Conservation (phyloP, 2,329 filamentous ascomycete species). For the Cryoendolithus antarcticus region DNA sequence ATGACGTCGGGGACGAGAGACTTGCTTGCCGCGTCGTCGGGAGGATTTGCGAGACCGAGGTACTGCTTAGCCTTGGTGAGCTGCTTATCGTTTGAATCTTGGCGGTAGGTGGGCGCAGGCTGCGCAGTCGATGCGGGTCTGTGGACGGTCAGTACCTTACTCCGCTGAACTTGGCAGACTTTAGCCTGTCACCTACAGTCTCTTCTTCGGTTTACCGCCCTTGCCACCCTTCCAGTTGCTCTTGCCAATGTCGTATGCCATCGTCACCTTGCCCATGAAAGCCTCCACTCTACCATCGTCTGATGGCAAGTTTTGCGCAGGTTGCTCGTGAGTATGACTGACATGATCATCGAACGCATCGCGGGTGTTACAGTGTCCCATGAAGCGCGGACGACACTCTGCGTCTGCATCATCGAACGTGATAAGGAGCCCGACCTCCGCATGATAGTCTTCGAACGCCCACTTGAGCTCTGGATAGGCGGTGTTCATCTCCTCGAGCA, state of each 20-base stretch:
- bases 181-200: too few relatives aligned
- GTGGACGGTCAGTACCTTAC: not conserved
- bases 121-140: too few relatives aligned
- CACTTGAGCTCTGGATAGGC: slow-evolving; percentile 41
- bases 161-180: not conserved
- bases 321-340: slow-evolving; percentile 7
- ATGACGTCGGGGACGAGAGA: slow-evolving; percentile 44
- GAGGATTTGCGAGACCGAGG: slow-evolving; percentile 12
- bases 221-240: slow-evolving; percentile 32
- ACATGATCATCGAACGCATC: slow-evolving; percentile 29
- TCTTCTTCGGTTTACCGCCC: slow-evolving; percentile 22
- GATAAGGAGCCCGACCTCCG: slow-evolving; percentile 45
- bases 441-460: slow-evolving; percentile 42
- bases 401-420: slow-evolving; percentile 53
- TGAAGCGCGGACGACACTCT: slow-evolving; percentile 53
- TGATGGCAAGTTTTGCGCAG: not conserved
- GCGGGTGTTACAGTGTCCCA: slow-evolving; percentile 44
- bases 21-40: slow-evolving; percentile 32
- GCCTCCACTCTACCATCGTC: slow-evolving; percentile 29
- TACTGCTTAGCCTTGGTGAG: not conserved
- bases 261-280: slow-evolving; percentile 45
- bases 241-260: slow-evolving; percentile 38
- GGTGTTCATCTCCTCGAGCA: slow-evolving; percentile 54
- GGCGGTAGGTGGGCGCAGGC: too few relatives aligned
- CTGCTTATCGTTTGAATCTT: too few relatives aligned